These are phyloP conservation scores for Mycena metata DNA, from an alignment of 768 basidiomycete genomes.

Conservation along the genomic window DNA sequence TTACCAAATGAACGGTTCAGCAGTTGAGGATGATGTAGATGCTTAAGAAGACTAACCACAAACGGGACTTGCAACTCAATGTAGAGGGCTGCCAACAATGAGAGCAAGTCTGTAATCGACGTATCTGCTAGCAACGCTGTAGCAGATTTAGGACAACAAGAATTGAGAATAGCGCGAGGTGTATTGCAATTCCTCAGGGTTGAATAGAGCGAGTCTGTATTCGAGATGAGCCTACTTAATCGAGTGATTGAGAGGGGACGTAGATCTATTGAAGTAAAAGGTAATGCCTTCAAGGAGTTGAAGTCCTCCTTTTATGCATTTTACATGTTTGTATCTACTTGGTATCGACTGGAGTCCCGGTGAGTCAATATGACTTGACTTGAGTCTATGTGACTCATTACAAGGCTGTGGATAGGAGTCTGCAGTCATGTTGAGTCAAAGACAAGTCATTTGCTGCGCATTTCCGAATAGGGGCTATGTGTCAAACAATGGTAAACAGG, in stretches of 20 bases:
- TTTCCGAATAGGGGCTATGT: not conserved
- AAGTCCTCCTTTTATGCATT: not conserved
- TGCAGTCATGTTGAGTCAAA: not conserved
- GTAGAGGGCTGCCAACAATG: slow-evolving; percentile 12
- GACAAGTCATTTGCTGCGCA: not conserved
- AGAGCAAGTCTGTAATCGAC: slow-evolving; percentile 15
- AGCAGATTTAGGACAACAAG: slow-evolving; percentile 11
- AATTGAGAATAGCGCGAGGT: slow-evolving; percentile 12
- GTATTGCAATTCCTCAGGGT: slow-evolving; percentile 5
- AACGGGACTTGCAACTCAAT: slow-evolving; percentile 7
- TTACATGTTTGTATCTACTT: slow-evolving; percentile 11
- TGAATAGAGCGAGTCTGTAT: slow-evolving; percentile 14
- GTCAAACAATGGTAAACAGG: not conserved
- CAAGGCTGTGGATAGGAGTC: not conserved
- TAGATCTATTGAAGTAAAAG: slow-evolving; percentile 10
- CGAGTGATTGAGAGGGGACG: slow-evolving; percentile 2
- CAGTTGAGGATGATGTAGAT: slow-evolving; percentile 7
- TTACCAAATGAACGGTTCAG: slow-evolving; percentile 12
- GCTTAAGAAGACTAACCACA: slow-evolving; percentile 10
- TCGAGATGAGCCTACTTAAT: slow-evolving; percentile 5
- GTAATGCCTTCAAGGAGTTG: not conserved
- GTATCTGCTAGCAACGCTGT: slow-evolving; percentile 6
- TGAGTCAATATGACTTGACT: not conserved
- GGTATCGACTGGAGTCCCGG: not conserved
- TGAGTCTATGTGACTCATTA: not conserved